These are phyloP conservation scores for Massariosphaeria phaeospora DNA, from an alignment of 495 filamentous ascomycete species.

Conservation along the genomic window DNA sequence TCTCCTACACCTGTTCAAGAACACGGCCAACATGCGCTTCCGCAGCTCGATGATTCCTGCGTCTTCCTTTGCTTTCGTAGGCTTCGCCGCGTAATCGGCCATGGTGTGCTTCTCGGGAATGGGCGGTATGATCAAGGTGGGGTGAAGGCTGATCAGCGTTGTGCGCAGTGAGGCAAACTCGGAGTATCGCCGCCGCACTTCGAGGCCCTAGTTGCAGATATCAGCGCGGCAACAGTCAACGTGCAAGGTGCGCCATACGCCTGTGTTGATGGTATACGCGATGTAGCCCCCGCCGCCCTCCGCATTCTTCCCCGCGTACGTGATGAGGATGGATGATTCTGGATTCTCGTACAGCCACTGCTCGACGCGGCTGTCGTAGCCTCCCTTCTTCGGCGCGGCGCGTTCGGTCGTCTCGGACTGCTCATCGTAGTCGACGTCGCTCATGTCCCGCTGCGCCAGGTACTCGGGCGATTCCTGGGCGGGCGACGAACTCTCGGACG, in stretches of 20 bases:
- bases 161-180: slow-evolving; percentile 92
- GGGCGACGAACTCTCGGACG: slow-evolving; percentile 39
- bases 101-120: slow-evolving; percentile 98
- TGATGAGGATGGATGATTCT: slow-evolving; percentile 81
- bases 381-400: slow-evolving; percentile 62
- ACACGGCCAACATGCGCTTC: slow-evolving; percentile 93
- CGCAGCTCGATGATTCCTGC: slow-evolving; percentile 90
- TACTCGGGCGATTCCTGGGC: slow-evolving; percentile 55
- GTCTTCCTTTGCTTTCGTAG: slow-evolving; percentile 96
- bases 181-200: slow-evolving; percentile 91
- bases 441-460: slow-evolving; percentile 53
- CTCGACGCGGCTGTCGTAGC: slow-evolving; percentile 91
- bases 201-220: slow-evolving; percentile 62
- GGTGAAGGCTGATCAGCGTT: slow-evolving; percentile 83
- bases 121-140: slow-evolving; percentile 88
- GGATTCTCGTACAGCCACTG: slow-evolving; percentile 95
- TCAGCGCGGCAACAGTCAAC: not conserved
- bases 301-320: slow-evolving; percentile 88
- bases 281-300: slow-evolving; percentile 89
- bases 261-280: slow-evolving; percentile 93
- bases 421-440: slow-evolving; percentile 58
- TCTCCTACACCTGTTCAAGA: slow-evolving; percentile 82
- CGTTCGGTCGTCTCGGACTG: slow-evolving; percentile 41
- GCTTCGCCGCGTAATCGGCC: slow-evolving; percentile 96
- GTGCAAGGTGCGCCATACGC: slow-evolving; percentile 53